Base-by-base conservation (phyloP, 495 filamentous ascomycete species). In the Penicillium lagena region DNA sequence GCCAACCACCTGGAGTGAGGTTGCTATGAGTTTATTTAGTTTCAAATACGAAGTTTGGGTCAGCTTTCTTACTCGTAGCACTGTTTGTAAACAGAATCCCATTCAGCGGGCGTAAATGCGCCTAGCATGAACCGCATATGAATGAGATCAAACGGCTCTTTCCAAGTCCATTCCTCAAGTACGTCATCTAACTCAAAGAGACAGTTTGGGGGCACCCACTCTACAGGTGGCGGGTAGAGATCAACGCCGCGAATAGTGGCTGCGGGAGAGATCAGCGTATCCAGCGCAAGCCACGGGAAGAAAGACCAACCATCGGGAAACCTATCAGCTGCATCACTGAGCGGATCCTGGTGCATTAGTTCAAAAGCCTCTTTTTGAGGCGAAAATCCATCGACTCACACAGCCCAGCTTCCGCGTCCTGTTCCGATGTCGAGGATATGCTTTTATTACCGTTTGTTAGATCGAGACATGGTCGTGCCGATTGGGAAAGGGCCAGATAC, bases 1-100 rank as follows among this genome's bases (percentile, higher is more conserved):
- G 54, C 55, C 70, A 78, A 17, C 68, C 76, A 37, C 75, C 74
- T 1, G 76, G 75, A 39, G 55, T 54, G 13, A 56, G 50, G 46
- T 51, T 50, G 9, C 40, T 51, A 22, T 12, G 3, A 60, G 32
- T 36, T 17, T 33, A 12, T 43, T 42, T 15, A 42, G 57, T 53
- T 12, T 33, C n/a, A 1, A 6, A 22, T 4, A 22, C 22, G 4
- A 6, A 6, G 3, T 22, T 22, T 22, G 4, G 22, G 22, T 3
- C 2, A 22, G 22, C 2, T 22, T 2, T 22, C 46, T 54, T 28
- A 54, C 46, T 57, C 29, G 13, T 64, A 40, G 37, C 52, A 56
- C 45, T 63, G 58, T 7, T 42, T 31, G 42, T 62, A 59, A 27
- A 69, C 29, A 13, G 39, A 10, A 9, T 51, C 39, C 53, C 60